Base-by-base conservation (phyloP, 2,329 filamentous ascomycete genomes). In the Sarocladium oryzae region DNA sequence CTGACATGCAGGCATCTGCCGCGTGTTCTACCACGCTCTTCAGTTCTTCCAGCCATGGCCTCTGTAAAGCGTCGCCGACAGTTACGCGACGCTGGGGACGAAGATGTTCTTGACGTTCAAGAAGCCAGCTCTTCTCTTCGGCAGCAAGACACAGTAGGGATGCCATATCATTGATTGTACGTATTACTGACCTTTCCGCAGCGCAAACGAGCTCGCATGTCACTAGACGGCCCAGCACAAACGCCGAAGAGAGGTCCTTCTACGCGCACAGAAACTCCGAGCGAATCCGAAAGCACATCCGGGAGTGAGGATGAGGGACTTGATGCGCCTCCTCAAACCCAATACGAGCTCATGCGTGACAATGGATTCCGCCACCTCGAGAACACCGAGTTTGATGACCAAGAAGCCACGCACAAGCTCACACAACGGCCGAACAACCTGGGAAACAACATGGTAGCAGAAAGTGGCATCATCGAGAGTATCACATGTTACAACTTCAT, bases 401-500 rank as follows among this genome's bases (percentile, higher is more conserved):
- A 79, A 50, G 74, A 76, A 48, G 84, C 84, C 24, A 87, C 83
- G 9, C 83, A 88, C 61, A 77, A 78, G 24, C 71, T 88, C 21
- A 73, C 75, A 51, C 75, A 70, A 56, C 75, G 73, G 51, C 66
- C 72, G 40, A 33, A 7, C 28, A 69, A 67, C 33, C 68, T 79
- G 50, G 79, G 81, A 11, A 77, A 87, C 20, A 96, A 96, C 59
- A 76, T 82, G 35, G 80, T 86, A 1, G 85, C 89, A 0, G 86
- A 95, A 35, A 85, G 88, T 58, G 91, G 89, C 1, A 92, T 97
- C 51, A 86, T 97, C 43, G 86, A 96, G 66, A 85, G 85, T 56
- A 86, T 97, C 51, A 86, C 84, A 33, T 95, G 90, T 65, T 80
- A 83, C 59, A 96, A 96, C 66, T 97, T 97, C 69, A 97, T 97